Evolutionary conservation across 139 green algal species (phyloP), one percentile per base, ranked within the genome.

Genomic region (Bryopsis sp.): DNA sequence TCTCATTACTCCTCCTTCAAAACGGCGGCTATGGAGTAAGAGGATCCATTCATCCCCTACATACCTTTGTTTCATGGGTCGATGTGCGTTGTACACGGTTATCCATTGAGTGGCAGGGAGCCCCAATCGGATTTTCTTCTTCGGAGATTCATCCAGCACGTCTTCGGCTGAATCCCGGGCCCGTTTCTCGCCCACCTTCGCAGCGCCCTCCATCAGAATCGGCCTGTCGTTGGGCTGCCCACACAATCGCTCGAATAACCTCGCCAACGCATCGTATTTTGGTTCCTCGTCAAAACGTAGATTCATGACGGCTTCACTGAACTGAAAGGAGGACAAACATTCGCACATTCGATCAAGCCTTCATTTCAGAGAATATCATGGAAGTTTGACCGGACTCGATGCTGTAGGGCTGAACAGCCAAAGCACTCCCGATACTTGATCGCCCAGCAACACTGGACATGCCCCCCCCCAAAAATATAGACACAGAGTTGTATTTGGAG

Each of bases 81-180:
- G 74, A 78, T 96, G 89, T 35, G 90, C 92, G 76, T 98, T 99
- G 86, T 99, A 99, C 7, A 98, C 89, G 2, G 94, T 97, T 74
- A 99, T 97, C 94, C 94, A 99, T 83, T 99, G 94, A 35, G 87
- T 93, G 28, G 94, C 94, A 5, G 94, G 94, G 70, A 97, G 81
- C 5, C 94, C 94, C 67, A 98, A 75, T 35, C 94, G 81, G 26
- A 95, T 88, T 74, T 87, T 82, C 58, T 76, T 63, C 31, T 67
- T 68, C 7, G 57, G 29, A 4, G 19, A 28, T 37, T 94, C 85
- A 8, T 91, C 77, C 73, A 85, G 69, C 58, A 89, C 78, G 22
- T 94, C 79, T 26, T 86, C 84, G 11, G 77, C 61, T 22, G 77
- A 54, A 35, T 92, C 85, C 2, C 89, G 77, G 19, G 67, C 71